phyloP scores from a whole-genome alignment of 257 asterid species.

The Cinchona pubescens region DNA sequence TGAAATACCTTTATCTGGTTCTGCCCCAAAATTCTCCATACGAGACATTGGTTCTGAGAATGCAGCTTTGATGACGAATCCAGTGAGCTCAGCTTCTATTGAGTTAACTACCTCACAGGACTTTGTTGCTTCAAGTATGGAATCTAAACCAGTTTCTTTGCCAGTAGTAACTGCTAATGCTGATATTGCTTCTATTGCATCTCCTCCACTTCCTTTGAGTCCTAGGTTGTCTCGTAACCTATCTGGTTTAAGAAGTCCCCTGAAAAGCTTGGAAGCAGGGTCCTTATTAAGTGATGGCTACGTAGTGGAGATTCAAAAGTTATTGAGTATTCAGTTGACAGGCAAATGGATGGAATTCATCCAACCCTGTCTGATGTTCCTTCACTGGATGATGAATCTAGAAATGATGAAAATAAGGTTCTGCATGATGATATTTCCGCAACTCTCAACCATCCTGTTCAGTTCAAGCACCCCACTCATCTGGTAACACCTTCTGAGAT shows the following conservation, averaged over 20 bases:
- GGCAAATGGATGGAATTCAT: slow-evolving; percentile 53
- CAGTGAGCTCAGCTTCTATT: slow-evolving; percentile 37
- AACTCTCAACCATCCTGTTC: slow-evolving; percentile 48
- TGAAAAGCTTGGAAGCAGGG: slow-evolving; percentile 55
- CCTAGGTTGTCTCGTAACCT: slow-evolving; percentile 65
- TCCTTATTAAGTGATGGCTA: slow-evolving; percentile 41
- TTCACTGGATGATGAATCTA: slow-evolving; percentile 51
- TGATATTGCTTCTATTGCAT: slow-evolving; percentile 50
- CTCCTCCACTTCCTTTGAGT: slow-evolving; percentile 66
- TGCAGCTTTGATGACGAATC: slow-evolving; percentile 39
- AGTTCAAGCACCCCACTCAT: slow-evolving; percentile 97
- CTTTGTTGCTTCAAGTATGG: slow-evolving; percentile 43
- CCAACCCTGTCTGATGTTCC: slow-evolving; percentile 57
- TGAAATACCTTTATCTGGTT: slow-evolving; percentile 51
- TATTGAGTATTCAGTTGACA: slow-evolving; percentile 68
- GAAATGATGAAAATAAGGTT: slow-evolving; percentile 47
- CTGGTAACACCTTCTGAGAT: slow-evolving; percentile 94
- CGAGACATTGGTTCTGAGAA: slow-evolving; percentile 52
- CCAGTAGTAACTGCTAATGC: slow-evolving; percentile 36
- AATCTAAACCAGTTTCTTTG: slow-evolving; percentile 42
- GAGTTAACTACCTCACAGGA: slow-evolving; percentile 46
- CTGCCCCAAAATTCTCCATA: slow-evolving; percentile 48
- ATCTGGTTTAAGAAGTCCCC: slow-evolving; percentile 65
- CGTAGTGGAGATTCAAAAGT: slow-evolving; percentile 47
- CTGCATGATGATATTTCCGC: slow-evolving; percentile 58